Conservation (phyloP, 2,329 filamentous ascomycete species). For the Microdochium trichocladiopsis region DNA sequence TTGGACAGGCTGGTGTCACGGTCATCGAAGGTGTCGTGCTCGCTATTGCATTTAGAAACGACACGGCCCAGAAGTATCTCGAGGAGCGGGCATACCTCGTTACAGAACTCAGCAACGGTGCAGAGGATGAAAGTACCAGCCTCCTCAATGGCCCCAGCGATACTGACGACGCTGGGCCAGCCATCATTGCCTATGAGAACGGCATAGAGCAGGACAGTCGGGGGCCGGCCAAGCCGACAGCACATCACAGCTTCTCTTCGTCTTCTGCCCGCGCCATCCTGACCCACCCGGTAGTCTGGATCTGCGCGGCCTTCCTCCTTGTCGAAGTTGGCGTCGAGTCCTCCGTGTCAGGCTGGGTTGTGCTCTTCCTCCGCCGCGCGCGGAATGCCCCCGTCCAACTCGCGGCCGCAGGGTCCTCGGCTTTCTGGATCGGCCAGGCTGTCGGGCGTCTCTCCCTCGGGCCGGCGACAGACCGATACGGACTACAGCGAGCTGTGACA, state of each 20-base stretch:
- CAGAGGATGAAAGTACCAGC: constrained; percentile 22
- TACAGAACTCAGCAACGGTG: constrained; percentile 10
- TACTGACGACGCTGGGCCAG: background rate
- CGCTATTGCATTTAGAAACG: background rate
- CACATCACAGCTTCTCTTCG: constrained; percentile 15
- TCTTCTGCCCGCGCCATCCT: constrained; percentile 26
- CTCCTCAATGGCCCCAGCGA: constrained; percentile 29
- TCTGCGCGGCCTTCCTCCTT: constrained; percentile 67
- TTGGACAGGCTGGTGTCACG: background rate
- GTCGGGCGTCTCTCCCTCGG: constrained; percentile 66
- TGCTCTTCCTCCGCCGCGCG: constrained; percentile 78
- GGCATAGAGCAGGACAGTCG: too few species aligned
- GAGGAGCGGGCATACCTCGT: background rate
- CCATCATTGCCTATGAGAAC: background rate
- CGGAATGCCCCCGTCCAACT: constrained; percentile 62
- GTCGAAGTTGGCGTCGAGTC: constrained; percentile 76
- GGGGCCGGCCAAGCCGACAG: too few species aligned
- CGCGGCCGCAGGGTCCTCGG: constrained; percentile 68
- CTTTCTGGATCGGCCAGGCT: constrained; percentile 81
- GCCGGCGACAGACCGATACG: constrained; percentile 67
- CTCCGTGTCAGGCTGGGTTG: constrained; percentile 69
- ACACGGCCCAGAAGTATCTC: background rate
- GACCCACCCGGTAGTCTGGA: constrained; percentile 56
- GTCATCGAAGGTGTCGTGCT: background rate
- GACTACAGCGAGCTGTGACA: constrained; percentile 60